phyloP scores from a whole-genome alignment of 1,139 yeast genomes.

The Geotrichum histeridarum region DNA sequence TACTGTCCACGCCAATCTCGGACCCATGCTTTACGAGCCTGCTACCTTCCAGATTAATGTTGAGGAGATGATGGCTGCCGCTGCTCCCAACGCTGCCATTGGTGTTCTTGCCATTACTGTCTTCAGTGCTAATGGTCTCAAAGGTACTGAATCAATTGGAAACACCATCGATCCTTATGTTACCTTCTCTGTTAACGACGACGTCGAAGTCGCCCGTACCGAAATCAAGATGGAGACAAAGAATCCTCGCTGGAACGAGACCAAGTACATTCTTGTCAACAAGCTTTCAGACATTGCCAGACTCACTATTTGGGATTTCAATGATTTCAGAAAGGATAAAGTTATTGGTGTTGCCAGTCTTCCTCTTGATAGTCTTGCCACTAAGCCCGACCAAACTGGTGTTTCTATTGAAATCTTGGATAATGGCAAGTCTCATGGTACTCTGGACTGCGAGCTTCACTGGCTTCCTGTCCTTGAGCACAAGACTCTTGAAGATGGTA shows the following conservation, averaged over 20 bases:
- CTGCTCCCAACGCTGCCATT: slow-evolving; percentile 70
- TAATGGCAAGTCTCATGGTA: slow-evolving; percentile 77
- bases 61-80: slow-evolving; percentile 85
- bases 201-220: slow-evolving; percentile 59
- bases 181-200: slow-evolving; percentile 46
- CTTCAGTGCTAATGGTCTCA: slow-evolving; percentile 61
- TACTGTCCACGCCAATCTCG: slow-evolving; percentile 77
- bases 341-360: slow-evolving; percentile 71
- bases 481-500: slow-evolving; percentile 74
- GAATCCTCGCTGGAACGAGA: slow-evolving; percentile 81
- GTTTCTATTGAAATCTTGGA: slow-evolving; percentile 57
- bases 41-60: slow-evolving; percentile 87
- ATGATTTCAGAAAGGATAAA: slow-evolving; percentile 75
- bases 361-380: slow-evolving; percentile 61
- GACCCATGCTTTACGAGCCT: slow-evolving; percentile 83
- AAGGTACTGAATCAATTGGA: slow-evolving; percentile 61
- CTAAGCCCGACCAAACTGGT: slow-evolving; percentile 49
- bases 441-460: slow-evolving; percentile 60
- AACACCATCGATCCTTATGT: slow-evolving; percentile 88
- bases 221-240: slow-evolving; percentile 59
- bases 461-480: slow-evolving; percentile 80
- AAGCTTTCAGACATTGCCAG: slow-evolving; percentile 77
- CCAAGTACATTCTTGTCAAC: slow-evolving; percentile 62
- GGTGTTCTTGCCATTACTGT: slow-evolving; percentile 76
- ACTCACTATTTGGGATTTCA: slow-evolving; percentile 64